Evolutionary conservation across 352 stramenopile genomes (phyloP).

Genomic region (Globisporangium viniferum): DNA sequence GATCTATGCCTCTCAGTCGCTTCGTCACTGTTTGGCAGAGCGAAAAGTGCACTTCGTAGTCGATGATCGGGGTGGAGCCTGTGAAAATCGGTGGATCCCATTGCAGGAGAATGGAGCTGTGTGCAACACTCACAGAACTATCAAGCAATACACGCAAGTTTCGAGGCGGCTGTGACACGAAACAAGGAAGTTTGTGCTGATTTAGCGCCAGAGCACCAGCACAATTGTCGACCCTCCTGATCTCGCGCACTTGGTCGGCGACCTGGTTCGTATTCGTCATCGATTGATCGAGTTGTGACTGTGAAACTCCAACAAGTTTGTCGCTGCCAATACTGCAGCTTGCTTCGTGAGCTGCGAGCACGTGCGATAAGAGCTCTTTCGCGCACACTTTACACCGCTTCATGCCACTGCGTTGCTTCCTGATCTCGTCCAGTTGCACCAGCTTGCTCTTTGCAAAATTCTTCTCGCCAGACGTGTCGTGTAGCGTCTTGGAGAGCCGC

Average conservation of each 20-base stretch:
- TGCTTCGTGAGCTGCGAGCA: constrained; percentile 27
- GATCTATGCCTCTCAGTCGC: neutral
- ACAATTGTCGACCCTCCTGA: constrained; percentile 1
- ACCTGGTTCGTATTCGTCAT: constrained; percentile 24
- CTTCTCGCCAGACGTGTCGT: constrained; percentile 36
- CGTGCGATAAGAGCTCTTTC: constrained; percentile 29
- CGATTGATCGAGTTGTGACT: constrained; percentile 7
- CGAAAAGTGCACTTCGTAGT: constrained; percentile 62
- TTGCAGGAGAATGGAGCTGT: constrained; percentile 41
- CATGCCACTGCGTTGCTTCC: constrained; percentile 24
- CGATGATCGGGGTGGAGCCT: constrained; percentile 54
- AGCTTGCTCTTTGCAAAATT: constrained; percentile 47
- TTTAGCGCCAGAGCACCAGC: neutral
- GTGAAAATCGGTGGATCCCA: constrained; percentile 79
- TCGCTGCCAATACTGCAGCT: constrained; percentile 2
- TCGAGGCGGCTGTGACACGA: constrained; percentile 63
- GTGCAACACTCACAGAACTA: constrained; percentile 22
- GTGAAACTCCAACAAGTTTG: neutral
- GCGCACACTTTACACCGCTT: constrained; percentile 32
- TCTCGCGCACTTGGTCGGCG: constrained; percentile 14
- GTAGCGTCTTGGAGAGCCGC: constrained; percentile 37
- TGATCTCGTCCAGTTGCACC: constrained; percentile 30
- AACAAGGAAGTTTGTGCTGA: constrained; percentile 18
- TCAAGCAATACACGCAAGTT: constrained; percentile 40
- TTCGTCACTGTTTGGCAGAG: constrained; percentile 11